These are phyloP conservation scores for Moesziomyces sp. DNA, from an alignment of 1,284 basidiomycete species.

Conservation along the genomic window DNA sequence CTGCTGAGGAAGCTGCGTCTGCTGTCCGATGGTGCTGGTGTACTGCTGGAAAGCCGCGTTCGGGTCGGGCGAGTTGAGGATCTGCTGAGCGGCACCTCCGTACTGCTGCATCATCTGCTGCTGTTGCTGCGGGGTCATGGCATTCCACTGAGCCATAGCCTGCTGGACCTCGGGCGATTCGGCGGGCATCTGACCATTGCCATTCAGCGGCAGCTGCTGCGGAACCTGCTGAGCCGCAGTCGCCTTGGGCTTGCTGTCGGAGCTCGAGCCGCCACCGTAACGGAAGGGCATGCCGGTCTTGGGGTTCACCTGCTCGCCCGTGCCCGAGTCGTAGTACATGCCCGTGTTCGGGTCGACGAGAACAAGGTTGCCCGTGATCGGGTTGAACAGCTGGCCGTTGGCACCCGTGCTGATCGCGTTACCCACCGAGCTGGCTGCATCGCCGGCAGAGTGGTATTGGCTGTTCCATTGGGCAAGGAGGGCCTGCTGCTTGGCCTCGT, in stretches of 20 bases:
- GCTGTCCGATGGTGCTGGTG: conserved; percentile 1
- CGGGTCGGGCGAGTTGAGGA: conserved; percentile 29
- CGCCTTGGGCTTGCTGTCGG: background rate
- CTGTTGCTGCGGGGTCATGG: conserved; percentile 32
- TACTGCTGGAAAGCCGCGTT: conserved; percentile 27
- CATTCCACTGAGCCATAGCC: conserved; percentile 30
- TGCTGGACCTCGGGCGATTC: conserved; percentile 25
- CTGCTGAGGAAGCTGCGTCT: background rate
- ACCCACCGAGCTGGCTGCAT: conserved; percentile 28
- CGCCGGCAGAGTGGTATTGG: conserved; percentile 22
- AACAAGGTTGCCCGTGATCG: conserved; percentile 28
- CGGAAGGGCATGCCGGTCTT: conserved; percentile 39
- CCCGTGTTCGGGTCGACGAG: conserved; percentile 25
- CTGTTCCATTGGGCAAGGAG: conserved; percentile 10
- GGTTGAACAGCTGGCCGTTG: conserved; percentile 43
- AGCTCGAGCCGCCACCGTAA: conserved; percentile 6
- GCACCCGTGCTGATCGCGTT: conserved; percentile 37
- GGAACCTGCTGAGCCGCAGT: background rate
- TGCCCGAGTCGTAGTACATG: conserved; percentile 32
- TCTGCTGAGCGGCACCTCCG: conserved; percentile 18
- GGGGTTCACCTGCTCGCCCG: conserved; percentile 31
- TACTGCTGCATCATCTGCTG: conserved; percentile 32
- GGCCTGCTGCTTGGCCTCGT: conserved; percentile 17
- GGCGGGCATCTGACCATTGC: conserved; percentile 8
- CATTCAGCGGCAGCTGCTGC: conserved; percentile 16